Evolutionary conservation across 1,284 basidiomycete species (phyloP).

Genomic region (Volvariella surrecta): DNA sequence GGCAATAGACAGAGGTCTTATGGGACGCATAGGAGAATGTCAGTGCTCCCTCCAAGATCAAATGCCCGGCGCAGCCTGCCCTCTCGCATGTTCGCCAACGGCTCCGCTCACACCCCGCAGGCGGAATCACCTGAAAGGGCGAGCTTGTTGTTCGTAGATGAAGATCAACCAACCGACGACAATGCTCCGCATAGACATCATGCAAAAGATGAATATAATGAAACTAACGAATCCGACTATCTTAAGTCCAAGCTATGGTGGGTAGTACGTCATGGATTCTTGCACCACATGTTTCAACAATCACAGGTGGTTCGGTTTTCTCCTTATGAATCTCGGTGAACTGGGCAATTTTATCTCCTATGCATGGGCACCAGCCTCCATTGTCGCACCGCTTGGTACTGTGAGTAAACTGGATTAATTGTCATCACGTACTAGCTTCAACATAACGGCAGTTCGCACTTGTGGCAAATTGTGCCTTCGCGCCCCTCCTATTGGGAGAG

Average conservation of each 20-base stretch:
- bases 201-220: slow-evolving; percentile 12
- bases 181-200: neutral
- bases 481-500: slow-evolving; percentile 81
- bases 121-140: neutral
- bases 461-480: slow-evolving; percentile 92
- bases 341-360: slow-evolving; percentile 87
- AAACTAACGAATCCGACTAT: slow-evolving; percentile 57
- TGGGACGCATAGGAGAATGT: slow-evolving; percentile 3
- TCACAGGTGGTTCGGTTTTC: slow-evolving; percentile 82
- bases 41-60: too few relatives aligned
- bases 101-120: too few relatives aligned
- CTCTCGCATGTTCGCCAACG: too few relatives aligned
- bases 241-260: slow-evolving; percentile 80
- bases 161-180: neutral
- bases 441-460: slow-evolving; percentile 62
- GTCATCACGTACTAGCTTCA: slow-evolving; percentile 5
- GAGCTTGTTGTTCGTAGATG: neutral
- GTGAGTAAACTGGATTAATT: slow-evolving; percentile 35
- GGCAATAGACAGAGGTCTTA: slow-evolving; percentile 15
- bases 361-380: slow-evolving; percentile 72
- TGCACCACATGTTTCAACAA: neutral
- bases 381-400: slow-evolving; percentile 94
- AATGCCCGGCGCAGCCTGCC: too few relatives aligned
- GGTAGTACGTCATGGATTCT: slow-evolving; percentile 4
- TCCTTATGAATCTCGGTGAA: slow-evolving; percentile 89